Base-by-base conservation (phyloP, 768 basidiomycete genomes). In the Multifurca ochricompacta region DNA sequence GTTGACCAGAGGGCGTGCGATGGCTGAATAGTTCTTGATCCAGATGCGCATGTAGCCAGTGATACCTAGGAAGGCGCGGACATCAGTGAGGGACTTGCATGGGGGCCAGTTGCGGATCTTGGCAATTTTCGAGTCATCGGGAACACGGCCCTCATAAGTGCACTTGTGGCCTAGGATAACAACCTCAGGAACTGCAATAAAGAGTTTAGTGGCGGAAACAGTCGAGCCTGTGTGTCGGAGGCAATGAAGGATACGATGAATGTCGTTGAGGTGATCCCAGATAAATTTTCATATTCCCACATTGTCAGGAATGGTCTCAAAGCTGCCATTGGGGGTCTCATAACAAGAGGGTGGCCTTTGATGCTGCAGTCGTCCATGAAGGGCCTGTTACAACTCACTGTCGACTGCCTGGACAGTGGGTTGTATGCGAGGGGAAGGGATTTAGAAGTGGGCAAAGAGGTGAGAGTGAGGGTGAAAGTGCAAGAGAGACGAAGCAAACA, bases 151-250 rank as follows among this genome's bases (percentile, higher is more conserved):
- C 27, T 71, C 62, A 9, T 62, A 65, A 0, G 68, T 73, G 50
- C 73, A 75, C 0, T 45, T 47, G 40, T 77, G 71, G 9, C 43
- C 43, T n/a, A 48, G 27, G 0, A 74, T 72, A 0, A 78, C 48
- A 1, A 76, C 65, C 36, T 67, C 61, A 0, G 64, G 65, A 0
- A 56, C 42, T 1, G 53, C 41, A 6, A 41, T 14, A 7, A 50
- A 32, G 0, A 50, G 19, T 13, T 50, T 50, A 13, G 7, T 5
- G 6, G 49, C 19, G 4, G 48, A 50, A 3, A 50, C 39, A 16
- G 48, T 50, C 6, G 39, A 18, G 16, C 40, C 19, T 1, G 39
- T 19, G 13, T 13, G 14, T 0, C 28, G 3, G 30, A 49, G 27
- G 4, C 30, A 19, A 8, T 49, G 37, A 6, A 49, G 27, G n/a